Base-by-base conservation (phyloP, 225 moss, liverwort and hornwort species). In the Pseudoscleropodium purum region DNA sequence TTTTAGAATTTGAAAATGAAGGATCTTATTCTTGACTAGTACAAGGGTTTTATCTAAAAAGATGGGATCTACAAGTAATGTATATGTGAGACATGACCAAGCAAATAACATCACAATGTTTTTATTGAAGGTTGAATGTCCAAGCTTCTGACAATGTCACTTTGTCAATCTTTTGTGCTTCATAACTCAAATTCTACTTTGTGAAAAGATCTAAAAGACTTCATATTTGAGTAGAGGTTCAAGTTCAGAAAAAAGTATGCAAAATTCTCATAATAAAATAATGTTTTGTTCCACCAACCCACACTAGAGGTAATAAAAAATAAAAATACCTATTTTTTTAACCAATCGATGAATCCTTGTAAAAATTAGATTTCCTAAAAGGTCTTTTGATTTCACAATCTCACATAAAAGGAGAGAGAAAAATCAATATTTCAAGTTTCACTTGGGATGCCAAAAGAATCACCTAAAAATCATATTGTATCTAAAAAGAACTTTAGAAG, bases 1-100 rank as follows among this genome's bases (percentile, higher is more conserved):
- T 39, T 39, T 24, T 7, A 7, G 4, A 67, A n/a, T 24, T 69
- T 69, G 7, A 7, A 39, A n/a, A 0, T 0, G 0, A 39, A n/a
- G 0, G 2, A 23, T 69, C 11, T 13, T n/a, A 24, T 24, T 69
- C 13, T 23, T 69, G 2, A 23, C 4, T 13, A 13, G 6, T n/a
- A 7, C 4, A 70, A 70, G 39, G 69, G 7, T 13, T 24, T 4
- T 13, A 7, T 1, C 0, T 13, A 10, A 39, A 23, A 16, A n/a
- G 24, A n/a, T n/a, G 2, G 4, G 0, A 7, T 25, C 2, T 39
- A 14, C 39, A 39, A 70, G 4, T 7, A 70, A n/a, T 39, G 2
- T 13, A 39, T 70, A 1, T 39, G 3, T 39, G 14, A 39, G 2
- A 70, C 14, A 39, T 14, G 14, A 70, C 3, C 0, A 2, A 70